Conservation (phyloP, 2,329 filamentous ascomycete genomes). For the Ceratocystis smalleyi region DNA sequence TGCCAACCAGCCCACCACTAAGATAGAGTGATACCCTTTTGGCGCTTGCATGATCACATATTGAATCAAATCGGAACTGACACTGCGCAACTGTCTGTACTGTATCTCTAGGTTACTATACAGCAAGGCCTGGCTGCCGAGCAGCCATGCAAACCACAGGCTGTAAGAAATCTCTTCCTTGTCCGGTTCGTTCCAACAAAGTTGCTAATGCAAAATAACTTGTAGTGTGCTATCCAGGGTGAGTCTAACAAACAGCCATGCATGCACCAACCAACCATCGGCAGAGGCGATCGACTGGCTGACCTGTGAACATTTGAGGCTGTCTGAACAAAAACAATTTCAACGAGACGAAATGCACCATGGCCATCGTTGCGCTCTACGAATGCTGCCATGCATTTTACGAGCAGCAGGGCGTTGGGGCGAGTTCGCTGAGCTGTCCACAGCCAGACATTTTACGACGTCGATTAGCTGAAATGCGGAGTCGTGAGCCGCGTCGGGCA, state of each 20-base stretch:
- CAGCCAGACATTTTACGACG: constrained; percentile 58
- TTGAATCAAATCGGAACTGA: neutral
- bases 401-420: constrained; percentile 57
- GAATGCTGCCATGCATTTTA: constrained; percentile 90
- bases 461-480: constrained; percentile 8
- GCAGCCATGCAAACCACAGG: constrained; percentile 72
- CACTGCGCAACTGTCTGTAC: neutral
- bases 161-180: constrained; percentile 36
- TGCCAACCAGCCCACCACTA: too few relatives aligned
- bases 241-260: constrained; percentile 17
- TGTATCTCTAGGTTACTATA: constrained; percentile 6
- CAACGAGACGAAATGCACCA: constrained; percentile 69
- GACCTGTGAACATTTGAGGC: constrained; percentile 55
- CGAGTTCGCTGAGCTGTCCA: constrained; percentile 68
- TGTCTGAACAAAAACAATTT: constrained; percentile 75
- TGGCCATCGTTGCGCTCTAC: constrained; percentile 70
- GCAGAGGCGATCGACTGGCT: constrained; percentile 60
- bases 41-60: neutral
- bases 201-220: neutral
- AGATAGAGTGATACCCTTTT: neutral
- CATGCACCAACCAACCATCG: neutral
- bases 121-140: constrained; percentile 29
- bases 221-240: constrained; percentile 82
- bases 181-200: neutral
- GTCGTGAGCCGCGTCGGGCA: neutral